These are phyloP conservation scores for Cokeromyces recurvatus DNA, from an alignment of 371 early-diverging fungal species.

Conservation along the genomic window DNA sequence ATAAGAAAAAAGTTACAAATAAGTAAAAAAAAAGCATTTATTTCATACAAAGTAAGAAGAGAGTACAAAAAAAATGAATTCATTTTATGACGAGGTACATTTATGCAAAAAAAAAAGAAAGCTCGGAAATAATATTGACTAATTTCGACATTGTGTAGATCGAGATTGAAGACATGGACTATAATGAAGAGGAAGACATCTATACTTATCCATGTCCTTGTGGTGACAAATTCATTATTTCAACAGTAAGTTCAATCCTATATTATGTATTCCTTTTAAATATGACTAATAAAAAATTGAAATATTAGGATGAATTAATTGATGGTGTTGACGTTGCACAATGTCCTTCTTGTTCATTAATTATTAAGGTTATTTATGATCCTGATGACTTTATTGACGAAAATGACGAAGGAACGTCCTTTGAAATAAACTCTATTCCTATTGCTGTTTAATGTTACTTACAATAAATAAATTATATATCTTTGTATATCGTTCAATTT, in stretches of 20 bases:
- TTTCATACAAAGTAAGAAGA: too few relatives aligned
- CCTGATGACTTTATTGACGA: constrained; percentile 59
- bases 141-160: constrained; percentile 29
- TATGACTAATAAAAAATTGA: too few relatives aligned
- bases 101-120: neutral
- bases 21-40: too few relatives aligned
- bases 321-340: constrained; percentile 93
- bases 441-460: constrained; percentile 14
- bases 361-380: constrained; percentile 84
- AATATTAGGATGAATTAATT: constrained; percentile 74
- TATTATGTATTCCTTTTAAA: too few relatives aligned
- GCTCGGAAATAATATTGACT: too few relatives aligned
- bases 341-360: constrained; percentile 97
- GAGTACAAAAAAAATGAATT: constrained; percentile 23
- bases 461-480: too few relatives aligned
- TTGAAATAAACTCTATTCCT: constrained; percentile 27
- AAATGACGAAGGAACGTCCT: constrained; percentile 32
- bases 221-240: constrained; percentile 98
- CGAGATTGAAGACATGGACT: constrained; percentile 97
- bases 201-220: constrained; percentile 99
- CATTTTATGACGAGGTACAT: constrained; percentile 30
- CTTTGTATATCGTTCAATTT: neutral
- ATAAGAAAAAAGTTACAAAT: too few relatives aligned
- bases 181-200: constrained; percentile 74
- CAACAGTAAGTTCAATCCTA: constrained; percentile 56